Evolutionary conservation across 1,139 yeast species (phyloP).

Genomic region (Yamadazyma sp.): DNA sequence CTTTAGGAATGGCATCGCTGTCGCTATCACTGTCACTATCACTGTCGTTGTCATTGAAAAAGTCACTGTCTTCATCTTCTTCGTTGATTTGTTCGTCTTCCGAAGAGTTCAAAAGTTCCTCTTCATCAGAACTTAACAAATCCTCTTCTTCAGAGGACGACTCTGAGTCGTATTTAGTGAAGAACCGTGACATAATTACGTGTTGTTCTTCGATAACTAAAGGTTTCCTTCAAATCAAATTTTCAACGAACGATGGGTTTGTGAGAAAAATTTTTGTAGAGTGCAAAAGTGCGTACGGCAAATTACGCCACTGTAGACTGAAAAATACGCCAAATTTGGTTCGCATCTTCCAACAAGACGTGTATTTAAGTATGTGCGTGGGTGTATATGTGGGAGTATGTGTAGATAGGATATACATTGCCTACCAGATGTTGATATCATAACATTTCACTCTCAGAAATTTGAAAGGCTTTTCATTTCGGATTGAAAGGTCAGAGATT

Average conservation of each 20-base stretch:
- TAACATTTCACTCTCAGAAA: conserved; percentile 65
- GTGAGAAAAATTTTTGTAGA: conserved; percentile 8
- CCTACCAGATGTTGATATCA: conserved; percentile 12
- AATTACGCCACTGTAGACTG: conserved; percentile 1
- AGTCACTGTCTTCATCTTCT: conserved; percentile 29
- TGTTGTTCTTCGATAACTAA: background rate
- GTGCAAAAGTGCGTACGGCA: background rate
- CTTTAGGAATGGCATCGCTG: conserved; percentile 41
- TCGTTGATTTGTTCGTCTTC: conserved; percentile 43
- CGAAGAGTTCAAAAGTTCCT: conserved; percentile 42
- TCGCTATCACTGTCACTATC: conserved; percentile 42
- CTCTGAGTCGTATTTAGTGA: conserved; percentile 63
- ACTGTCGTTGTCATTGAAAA: conserved; percentile 36
- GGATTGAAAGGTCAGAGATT: conserved; percentile 52
- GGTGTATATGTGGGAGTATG: background rate
- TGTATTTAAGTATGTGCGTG: background rate
- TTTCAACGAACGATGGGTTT: conserved; percentile 13
- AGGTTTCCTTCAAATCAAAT: conserved; percentile 8
- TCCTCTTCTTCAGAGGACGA: conserved; percentile 78
- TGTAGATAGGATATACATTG: no score
- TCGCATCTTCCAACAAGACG: background rate
- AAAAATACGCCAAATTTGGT: background rate
- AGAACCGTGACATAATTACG: conserved; percentile 67
- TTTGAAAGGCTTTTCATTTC: conserved; percentile 74
- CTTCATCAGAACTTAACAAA: conserved; percentile 70